phyloP scores from a whole-genome alignment of 805 yeast species.

The Metschnikowia aberdeeniae region DNA sequence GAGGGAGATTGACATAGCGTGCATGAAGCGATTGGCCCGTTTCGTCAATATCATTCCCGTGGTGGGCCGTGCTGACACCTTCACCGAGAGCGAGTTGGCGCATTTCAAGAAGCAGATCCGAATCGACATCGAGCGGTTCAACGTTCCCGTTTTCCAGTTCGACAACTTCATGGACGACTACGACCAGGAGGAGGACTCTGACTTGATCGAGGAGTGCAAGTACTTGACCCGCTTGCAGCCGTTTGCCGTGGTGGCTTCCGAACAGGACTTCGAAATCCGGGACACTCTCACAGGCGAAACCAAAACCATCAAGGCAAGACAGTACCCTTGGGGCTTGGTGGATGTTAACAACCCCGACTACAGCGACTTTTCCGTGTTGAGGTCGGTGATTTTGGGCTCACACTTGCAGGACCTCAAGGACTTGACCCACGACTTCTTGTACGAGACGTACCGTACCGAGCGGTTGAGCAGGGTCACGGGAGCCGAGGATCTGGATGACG shows the following conservation, averaged over 20 bases:
- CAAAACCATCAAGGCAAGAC: constrained; percentile 50
- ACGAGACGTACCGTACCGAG: constrained; percentile 79
- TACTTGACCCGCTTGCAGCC: constrained; percentile 64
- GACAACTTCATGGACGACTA: constrained; percentile 43
- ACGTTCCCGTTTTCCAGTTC: constrained; percentile 76
- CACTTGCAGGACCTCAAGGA: constrained; percentile 80
- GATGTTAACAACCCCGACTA: constrained; percentile 50
- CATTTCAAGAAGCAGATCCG: constrained; percentile 57
- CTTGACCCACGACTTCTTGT: constrained; percentile 68
- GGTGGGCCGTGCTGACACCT: constrained; percentile 73
- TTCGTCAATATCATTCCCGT: constrained; percentile 83
- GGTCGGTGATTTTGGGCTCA: constrained; percentile 74
- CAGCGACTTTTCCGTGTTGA: constrained; percentile 55
- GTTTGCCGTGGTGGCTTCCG: constrained; percentile 68
- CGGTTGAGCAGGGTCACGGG: constrained; percentile 60
- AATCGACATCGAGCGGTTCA: constrained; percentile 60
- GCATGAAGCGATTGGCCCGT: constrained; percentile 64
- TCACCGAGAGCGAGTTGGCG: constrained; percentile 62
- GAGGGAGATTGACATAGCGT: constrained; percentile 66
- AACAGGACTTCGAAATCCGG: constrained; percentile 45
- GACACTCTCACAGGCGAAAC: constrained; percentile 42
- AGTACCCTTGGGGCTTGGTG: constrained; percentile 73
- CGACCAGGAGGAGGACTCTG: constrained; percentile 75
- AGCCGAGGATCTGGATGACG: constrained; percentile 24
- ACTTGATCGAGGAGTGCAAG: constrained; percentile 65